Conservation (phyloP, 495 filamentous ascomycete genomes). For the Penicillium psychrofluorescens region DNA sequence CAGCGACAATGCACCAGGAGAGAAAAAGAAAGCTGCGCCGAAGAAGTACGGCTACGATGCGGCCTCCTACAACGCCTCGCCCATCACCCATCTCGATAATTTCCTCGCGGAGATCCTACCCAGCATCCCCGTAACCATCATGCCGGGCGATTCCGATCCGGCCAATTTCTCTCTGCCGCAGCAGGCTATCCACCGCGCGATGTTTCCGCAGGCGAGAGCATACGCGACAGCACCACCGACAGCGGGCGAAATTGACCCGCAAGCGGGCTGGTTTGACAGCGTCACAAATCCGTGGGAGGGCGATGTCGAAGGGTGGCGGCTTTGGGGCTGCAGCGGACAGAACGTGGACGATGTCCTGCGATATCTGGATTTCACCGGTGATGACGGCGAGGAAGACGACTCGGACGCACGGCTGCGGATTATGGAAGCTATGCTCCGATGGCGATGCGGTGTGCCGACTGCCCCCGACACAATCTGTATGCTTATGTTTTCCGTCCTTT, state of each 20-base stretch:
- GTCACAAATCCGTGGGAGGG: conserved; percentile 93
- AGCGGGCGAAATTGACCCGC: conserved; percentile 35
- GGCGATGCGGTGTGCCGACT: conserved; percentile 88
- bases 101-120: conserved; percentile 78
- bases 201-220: conserved; percentile 66
- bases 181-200: conserved; percentile 73
- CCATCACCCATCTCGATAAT: conserved; percentile 73
- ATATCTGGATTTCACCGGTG: conserved; percentile 53
- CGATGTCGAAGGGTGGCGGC: conserved; percentile 76
- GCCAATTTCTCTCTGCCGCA: conserved; percentile 76
- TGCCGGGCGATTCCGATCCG: conserved; percentile 69
- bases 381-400: conserved; percentile 25
- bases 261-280: conserved; percentile 73
- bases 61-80: conserved; percentile 74
- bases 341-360: conserved; percentile 90
- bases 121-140: conserved; percentile 69
- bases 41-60: conserved; percentile 97
- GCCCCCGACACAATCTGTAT: conserved; percentile 94
- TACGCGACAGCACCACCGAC: conserved; percentile 47
- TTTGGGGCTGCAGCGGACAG: conserved; percentile 83
- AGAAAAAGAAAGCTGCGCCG: conserved; percentile 36
- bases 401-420: conserved; percentile 69
- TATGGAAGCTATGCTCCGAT: conserved; percentile 87
- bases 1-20: conserved; percentile 15
- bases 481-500: conserved; percentile 17